phyloP scores from a whole-genome alignment of 2,329 filamentous ascomycete species.

The Emergomyces pasteurianus region DNA sequence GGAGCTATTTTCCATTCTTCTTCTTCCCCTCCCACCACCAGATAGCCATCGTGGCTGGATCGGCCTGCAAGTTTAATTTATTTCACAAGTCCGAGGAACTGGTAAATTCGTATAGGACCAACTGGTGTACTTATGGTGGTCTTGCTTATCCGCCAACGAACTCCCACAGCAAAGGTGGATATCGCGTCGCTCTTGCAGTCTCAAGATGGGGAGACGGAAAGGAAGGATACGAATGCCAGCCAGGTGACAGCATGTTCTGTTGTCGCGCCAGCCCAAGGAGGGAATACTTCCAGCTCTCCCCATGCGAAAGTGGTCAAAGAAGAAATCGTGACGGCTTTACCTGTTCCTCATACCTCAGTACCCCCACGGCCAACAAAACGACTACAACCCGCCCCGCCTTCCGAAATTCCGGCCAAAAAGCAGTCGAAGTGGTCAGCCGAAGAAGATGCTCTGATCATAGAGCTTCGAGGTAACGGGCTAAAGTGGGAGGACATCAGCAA shows the following conservation, averaged over 20 bases:
- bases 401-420: conserved; percentile 59
- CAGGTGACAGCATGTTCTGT: conserved; percentile 1
- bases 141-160: conserved; percentile 4
- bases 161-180: conserved; percentile 14
- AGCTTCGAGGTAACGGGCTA: conserved; percentile 79
- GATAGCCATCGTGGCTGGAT: not conserved
- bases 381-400: conserved; percentile 35
- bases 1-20: not conserved
- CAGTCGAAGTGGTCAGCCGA: conserved; percentile 94
- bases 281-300: not conserved
- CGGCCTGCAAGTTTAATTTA: not conserved
- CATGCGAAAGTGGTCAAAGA: conserved; percentile 7
- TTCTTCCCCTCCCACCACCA: not conserved
- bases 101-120: not conserved
- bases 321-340: conserved; percentile 15
- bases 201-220: conserved; percentile 13
- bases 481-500: conserved; percentile 99
- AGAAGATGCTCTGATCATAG: conserved; percentile 82
- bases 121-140: conserved; percentile 2
- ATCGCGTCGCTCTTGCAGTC: conserved; percentile 12
- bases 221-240: conserved; percentile 5
- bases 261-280: not conserved
- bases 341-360: conserved; percentile 22
- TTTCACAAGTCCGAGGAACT: too few relatives aligned
- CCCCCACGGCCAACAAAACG: conserved; percentile 26